These are phyloP conservation scores for Coemansia sp. DNA, from an alignment of 371 early-diverging fungal species.

Conservation along the genomic window DNA sequence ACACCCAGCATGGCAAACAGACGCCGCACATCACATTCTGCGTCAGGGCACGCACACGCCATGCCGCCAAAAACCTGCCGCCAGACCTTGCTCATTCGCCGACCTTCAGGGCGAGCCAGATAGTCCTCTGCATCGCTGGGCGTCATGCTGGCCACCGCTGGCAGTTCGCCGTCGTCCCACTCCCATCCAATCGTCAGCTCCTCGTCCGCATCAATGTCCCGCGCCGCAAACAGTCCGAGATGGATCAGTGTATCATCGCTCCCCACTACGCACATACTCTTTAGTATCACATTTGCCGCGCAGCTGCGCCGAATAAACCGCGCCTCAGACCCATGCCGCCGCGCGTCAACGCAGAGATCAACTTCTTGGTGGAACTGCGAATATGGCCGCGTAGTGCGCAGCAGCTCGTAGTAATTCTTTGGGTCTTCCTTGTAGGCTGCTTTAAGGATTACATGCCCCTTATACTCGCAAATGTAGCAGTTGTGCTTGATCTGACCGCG, in stretches of 20 bases:
- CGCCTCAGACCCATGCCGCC: conserved; percentile 66
- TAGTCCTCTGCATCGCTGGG: conserved; percentile 43
- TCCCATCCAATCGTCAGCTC: conserved; percentile 76
- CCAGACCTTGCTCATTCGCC: conserved; percentile 53
- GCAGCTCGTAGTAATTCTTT: conserved; percentile 59
- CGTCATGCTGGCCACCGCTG: conserved; percentile 36
- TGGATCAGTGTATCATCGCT: conserved; percentile 59
- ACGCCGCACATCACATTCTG: conserved; percentile 49
- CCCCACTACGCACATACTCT: conserved; percentile 61
- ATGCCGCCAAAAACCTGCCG: conserved; percentile 51
- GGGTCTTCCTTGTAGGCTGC: conserved; percentile 63
- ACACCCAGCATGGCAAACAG: conserved; percentile 56
- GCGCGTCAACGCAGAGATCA: conserved; percentile 75
- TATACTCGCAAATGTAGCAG: conserved; percentile 69
- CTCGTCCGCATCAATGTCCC: conserved; percentile 60
- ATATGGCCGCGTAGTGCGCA: conserved; percentile 66
- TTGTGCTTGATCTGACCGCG: conserved; percentile 59
- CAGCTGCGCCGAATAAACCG: conserved; percentile 74
- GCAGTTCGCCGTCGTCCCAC: conserved; percentile 64
- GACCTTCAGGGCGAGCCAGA: conserved; percentile 49
- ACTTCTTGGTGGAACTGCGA: conserved; percentile 71
- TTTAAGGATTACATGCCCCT: conserved; percentile 70
- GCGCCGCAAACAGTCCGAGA: conserved; percentile 69
- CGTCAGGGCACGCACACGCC: conserved; percentile 44
- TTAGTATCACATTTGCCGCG: conserved; percentile 67